These are phyloP conservation scores for Echeveria elegans DNA, from an alignment of 164 flowering plant genomes.

Conservation along the genomic window DNA sequence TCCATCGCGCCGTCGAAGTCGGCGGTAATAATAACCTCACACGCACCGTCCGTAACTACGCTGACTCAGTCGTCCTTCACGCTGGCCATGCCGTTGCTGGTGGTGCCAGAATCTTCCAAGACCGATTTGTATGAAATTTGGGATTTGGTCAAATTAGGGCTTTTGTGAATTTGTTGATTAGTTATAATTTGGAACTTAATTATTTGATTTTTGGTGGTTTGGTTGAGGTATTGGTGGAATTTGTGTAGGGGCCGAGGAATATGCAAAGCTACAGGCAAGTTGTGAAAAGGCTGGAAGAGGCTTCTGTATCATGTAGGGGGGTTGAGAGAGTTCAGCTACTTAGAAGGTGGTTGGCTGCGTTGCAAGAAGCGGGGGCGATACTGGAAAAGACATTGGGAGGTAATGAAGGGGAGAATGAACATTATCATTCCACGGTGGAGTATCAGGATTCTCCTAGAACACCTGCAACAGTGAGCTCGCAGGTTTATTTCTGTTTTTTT, in stretches of 20 bases:
- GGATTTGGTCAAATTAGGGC: neutral
- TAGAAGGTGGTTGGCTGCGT: constrained; percentile 65
- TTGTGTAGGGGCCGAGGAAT: constrained; percentile 42
- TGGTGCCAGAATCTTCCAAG: neutral
- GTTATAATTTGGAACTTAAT: neutral
- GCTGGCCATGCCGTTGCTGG: neutral
- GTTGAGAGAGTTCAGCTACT: constrained; percentile 62
- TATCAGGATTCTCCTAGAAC: constrained; percentile 38
- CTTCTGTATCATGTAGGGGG: constrained; percentile 72
- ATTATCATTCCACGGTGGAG: constrained; percentile 33
- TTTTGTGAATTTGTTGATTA: neutral
- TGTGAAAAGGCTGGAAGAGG: constrained; percentile 74
- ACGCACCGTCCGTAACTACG: constrained; percentile 5
- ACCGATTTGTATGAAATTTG: neutral
- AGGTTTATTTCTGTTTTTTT: constrained; percentile 1
- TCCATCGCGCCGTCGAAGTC: constrained; percentile 63
- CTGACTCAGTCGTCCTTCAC: neutral
- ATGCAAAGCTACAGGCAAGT: constrained; percentile 51
- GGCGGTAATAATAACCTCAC: constrained; percentile 22
- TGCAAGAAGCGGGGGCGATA: constrained; percentile 57
- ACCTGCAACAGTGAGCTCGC: constrained; percentile 40
- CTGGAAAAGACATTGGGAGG: constrained; percentile 48
- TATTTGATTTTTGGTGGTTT: neutral
- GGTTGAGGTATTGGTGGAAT: neutral
- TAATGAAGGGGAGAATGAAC: constrained; percentile 19